A percentile compares a stretch with the other conserved stretches of the same genome.
phyloP scores from a whole-genome alignment of 371 early-diverging fungal species.

The Zancudomyces culisetae region DNA sequence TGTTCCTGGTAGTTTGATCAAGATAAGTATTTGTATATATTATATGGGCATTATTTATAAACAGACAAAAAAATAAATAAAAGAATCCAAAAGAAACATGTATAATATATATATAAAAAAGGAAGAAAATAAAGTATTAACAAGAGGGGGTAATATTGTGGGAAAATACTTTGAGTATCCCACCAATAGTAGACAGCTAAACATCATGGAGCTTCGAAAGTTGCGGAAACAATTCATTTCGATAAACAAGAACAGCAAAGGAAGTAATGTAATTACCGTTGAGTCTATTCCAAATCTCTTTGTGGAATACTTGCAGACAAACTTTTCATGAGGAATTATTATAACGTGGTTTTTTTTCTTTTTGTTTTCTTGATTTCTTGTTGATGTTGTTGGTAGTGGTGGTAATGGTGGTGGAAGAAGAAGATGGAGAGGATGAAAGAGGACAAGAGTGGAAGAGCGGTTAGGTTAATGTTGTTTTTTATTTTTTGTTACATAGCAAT shows the following conservation, averaged over 20 bases:
- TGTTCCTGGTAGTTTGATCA: conserved; percentile 34
- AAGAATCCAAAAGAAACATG: conserved; percentile 1
- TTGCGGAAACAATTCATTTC: conserved; percentile 66
- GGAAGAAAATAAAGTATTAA: no score
- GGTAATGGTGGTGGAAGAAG: no score
- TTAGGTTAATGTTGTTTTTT: no score
- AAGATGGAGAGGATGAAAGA: no score
- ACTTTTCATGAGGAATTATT: conserved; percentile 19
- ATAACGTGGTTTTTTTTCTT: neutral
- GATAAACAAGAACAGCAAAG: conserved; percentile 69
- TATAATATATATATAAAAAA: no score
- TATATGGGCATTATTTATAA: neutral
- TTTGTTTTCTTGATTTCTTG: neutral
- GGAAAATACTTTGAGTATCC: no score
- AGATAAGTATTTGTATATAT: conserved; percentile 2
- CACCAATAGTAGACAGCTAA: no score
- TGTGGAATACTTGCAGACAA: conserved; percentile 77
- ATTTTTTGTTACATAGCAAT: no score
- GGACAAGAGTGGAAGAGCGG: no score
- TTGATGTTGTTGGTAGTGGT: no score
- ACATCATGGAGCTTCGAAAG: conserved; percentile 63
- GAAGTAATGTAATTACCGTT: conserved; percentile 42
- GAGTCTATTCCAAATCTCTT: conserved; percentile 60
- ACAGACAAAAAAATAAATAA: conserved; percentile 2
- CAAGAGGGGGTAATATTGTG: no score